These are phyloP conservation scores for Gossypium davidsonii DNA, from an alignment of 441 rosid genomes.

Conservation along the genomic window DNA sequence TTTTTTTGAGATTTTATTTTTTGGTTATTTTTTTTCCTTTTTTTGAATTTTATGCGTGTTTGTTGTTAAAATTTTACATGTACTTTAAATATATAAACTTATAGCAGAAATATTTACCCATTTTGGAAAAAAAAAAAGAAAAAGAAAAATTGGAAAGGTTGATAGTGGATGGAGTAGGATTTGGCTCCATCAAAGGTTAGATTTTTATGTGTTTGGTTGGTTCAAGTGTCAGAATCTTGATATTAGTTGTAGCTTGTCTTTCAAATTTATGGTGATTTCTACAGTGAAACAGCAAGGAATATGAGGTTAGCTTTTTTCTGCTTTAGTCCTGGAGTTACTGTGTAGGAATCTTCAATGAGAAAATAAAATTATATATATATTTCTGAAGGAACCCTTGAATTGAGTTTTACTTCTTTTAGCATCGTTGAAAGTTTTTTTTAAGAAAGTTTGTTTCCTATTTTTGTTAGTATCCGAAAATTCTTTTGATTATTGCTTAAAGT, in stretches of 20 bases:
- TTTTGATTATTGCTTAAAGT: background rate
- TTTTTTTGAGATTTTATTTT: slow-evolving; percentile 11
- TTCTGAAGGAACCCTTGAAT: slow-evolving; percentile 9
- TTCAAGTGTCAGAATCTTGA: slow-evolving; percentile 34
- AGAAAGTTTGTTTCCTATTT: slow-evolving; percentile 7
- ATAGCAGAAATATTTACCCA: background rate
- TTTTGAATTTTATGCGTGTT: slow-evolving; percentile 27
- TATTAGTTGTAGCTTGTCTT: slow-evolving; percentile 26
- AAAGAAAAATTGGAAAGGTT: background rate
- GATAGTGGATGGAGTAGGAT: slow-evolving; percentile 16
- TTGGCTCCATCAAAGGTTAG: slow-evolving; percentile 23
- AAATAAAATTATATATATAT: background rate
- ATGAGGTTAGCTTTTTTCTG: slow-evolving; percentile 3
- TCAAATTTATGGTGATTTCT: slow-evolving; percentile 21
- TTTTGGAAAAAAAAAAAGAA: background rate
- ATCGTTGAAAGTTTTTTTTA: background rate
- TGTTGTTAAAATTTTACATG: slow-evolving; percentile 23
- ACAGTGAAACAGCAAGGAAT: slow-evolving; percentile 16
- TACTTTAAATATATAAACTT: background rate
- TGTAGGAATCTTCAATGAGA: background rate
- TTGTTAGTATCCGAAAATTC: slow-evolving; percentile 6
- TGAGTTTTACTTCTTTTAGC: slow-evolving; percentile 9
- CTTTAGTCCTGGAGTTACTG: background rate
- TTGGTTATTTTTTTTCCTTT: slow-evolving; percentile 6
- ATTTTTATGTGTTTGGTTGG: slow-evolving; percentile 2